Base-by-base conservation (phyloP, 2,329 filamentous ascomycete genomes). In the Trichoderma sp. region DNA sequence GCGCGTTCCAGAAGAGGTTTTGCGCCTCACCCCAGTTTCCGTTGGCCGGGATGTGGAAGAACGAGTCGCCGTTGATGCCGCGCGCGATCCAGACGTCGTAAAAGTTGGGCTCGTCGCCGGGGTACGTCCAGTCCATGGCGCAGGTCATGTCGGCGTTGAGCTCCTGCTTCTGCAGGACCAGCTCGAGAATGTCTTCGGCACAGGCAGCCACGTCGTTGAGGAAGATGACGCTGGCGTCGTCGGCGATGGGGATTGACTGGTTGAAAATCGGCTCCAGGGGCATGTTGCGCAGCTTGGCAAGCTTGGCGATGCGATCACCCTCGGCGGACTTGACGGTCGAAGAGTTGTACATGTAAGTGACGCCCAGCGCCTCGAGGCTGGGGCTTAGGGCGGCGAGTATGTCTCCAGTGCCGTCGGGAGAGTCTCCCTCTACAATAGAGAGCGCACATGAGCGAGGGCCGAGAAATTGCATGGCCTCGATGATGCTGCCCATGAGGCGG, bases 71-170 rank as follows among this genome's bases (percentile, higher is more conserved):
- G 0, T 76, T 78, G 55, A 89, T 81, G 2, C 78, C 80, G 7
- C 87, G 82, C 0, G 84, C 82, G 30, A 87, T 78, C 86, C 85
- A 88, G 3, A 86, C 80, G 69, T 89, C 86, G 73, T 88, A 87
- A 72, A 89, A 89, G 0, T 81, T 84, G 0, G 83, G 82, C 2
- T 83, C 76, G 0, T 65, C 64, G 0, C 79, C 81, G 3, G 78
- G 76, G 52, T 82, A 83, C 0, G 79, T 82, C 86, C 86, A 89
- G 74, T 89, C 87, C 81, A 89, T 84, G 6, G 79, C 85, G 72
- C 86, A 90, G 0, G 82, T 83, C 83, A 87, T 87, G 73, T 86
- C 83, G 8, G 86, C 86, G 2, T 74, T 76, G 46, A 85, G 83
- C 3, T 71, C 71, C 6, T 69, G 72, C 30, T 79, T 82, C 74